These are phyloP conservation scores for Zasmidium angulare DNA, from an alignment of 2,329 filamentous ascomycete species.

Conservation along the genomic window DNA sequence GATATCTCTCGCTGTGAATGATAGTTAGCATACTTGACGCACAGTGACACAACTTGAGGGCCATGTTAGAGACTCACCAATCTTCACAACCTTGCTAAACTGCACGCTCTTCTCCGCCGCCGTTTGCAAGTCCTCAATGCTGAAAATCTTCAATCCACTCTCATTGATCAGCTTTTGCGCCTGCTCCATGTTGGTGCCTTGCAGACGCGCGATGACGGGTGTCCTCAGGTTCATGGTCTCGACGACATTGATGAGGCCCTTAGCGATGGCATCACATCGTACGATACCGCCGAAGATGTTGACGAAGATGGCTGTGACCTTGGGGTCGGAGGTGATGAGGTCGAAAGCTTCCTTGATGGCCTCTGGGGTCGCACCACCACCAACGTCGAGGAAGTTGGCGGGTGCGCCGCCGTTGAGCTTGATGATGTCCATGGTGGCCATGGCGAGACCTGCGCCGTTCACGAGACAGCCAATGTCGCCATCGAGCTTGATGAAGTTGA, in stretches of 20 bases:
- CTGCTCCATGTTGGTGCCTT: slow-evolving; percentile 97
- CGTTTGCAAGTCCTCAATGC: slow-evolving; percentile 94
- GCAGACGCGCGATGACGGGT: slow-evolving; percentile 93
- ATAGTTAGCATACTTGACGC: slow-evolving; percentile 24
- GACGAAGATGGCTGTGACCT: slow-evolving; percentile 98
- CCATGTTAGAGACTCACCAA: slow-evolving; percentile 66
- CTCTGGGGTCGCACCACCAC: slow-evolving; percentile 92
- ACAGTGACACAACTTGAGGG: slow-evolving; percentile 6
- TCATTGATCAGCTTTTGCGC: slow-evolving; percentile 93
- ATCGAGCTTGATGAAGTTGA: slow-evolving; percentile 99
- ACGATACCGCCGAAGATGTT: slow-evolving; percentile 99
- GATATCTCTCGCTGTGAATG: slow-evolving; percentile 74
- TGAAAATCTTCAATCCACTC: slow-evolving; percentile 98
- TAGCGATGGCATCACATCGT: slow-evolving; percentile 93
- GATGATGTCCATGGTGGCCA: slow-evolving; percentile 99
- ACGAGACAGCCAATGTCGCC: slow-evolving; percentile 98
- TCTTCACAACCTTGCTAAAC: slow-evolving; percentile 98
- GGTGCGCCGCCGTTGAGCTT: slow-evolving; percentile 96
- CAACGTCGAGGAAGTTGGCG: slow-evolving; percentile 98
- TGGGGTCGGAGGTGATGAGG: slow-evolving; percentile 96
- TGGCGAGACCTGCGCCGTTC: slow-evolving; percentile 97
- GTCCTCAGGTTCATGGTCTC: slow-evolving; percentile 93
- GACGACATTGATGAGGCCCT: slow-evolving; percentile 92
- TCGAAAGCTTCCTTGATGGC: slow-evolving; percentile 98
- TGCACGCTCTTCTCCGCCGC: slow-evolving; percentile 98